Evolutionary conservation across 2,329 filamentous ascomycete genomes (phyloP).

Genomic region (Tolypocladium sp.): DNA sequence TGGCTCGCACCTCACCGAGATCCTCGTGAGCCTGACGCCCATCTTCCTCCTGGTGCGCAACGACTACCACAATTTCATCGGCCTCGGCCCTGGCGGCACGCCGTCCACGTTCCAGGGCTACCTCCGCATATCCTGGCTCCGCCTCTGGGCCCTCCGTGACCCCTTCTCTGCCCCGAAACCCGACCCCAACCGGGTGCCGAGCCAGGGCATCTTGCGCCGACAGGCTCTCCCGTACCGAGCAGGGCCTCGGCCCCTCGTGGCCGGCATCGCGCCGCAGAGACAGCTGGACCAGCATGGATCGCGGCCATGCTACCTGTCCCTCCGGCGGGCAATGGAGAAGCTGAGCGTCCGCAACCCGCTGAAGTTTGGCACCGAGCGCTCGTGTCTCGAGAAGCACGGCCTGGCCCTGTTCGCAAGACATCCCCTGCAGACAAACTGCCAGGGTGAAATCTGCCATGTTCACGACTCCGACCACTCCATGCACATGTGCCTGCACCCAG

Average conservation of each 20-base stretch:
- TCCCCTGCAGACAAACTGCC: conserved; percentile 60
- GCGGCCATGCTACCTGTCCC: conserved; percentile 40
- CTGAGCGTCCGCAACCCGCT: conserved; percentile 37
- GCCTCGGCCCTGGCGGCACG: conserved; percentile 72
- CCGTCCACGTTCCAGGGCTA: conserved; percentile 67
- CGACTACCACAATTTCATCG: conserved; percentile 69
- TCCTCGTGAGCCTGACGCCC: conserved; percentile 40
- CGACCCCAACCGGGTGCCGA: conserved; percentile 40
- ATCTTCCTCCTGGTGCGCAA: conserved; percentile 46
- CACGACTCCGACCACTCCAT: conserved; percentile 68
- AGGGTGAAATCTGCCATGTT: conserved; percentile 76
- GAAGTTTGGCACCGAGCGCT: conserved; percentile 52
- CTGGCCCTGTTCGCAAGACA: conserved; percentile 62
- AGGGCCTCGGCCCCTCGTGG: conserved; percentile 57
- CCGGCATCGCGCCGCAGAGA: conserved; percentile 73
- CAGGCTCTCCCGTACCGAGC: conserved; percentile 48
- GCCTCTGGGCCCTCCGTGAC: conserved; percentile 61
- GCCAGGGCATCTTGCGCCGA: conserved; percentile 47
- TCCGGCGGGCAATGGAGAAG: conserved; percentile 42
- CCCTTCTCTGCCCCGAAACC: conserved; percentile 52
- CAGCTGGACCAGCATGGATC: conserved; percentile 62
- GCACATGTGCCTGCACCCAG: conserved; percentile 73
- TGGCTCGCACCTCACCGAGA: conserved; percentile 35
- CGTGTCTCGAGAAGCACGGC: conserved; percentile 76
- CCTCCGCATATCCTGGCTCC: conserved; percentile 61